Base-by-base conservation (phyloP, 495 filamentous ascomycete genomes). In the Neurospora sp. region DNA sequence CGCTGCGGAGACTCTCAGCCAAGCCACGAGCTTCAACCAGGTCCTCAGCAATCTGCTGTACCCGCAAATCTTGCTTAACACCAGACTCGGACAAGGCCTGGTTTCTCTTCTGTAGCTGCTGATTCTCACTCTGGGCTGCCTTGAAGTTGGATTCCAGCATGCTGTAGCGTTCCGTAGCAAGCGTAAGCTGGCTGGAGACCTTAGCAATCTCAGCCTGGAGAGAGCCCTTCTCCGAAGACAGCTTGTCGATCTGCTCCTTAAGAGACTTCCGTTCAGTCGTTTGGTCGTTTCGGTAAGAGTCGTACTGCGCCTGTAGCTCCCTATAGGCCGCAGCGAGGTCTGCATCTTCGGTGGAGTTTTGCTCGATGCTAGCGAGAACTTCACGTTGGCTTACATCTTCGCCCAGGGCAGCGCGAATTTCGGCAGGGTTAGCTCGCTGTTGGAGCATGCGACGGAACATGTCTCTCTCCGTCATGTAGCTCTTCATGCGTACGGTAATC, bases 371-470 rank as follows among this genome's bases (percentile, higher is more conserved):
- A 62, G 83, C 81, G 45, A 89, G 78, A 24, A 87, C 81, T 70
- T 84, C 83, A 69, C 82, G 81, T 59, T 83, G 81, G 48, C 74
- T 79, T 15, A 83, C 82, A 71, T 85, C 84, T 21, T 89, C 82
- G 21, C 89, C 92, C 74, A 96, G 89, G 4, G 87, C 84, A 34
- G 88, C 90, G 28, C 85, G 84, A 69, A 87, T 82, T 77, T 96
- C 92, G 6, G 86, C 84, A 8, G 87, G 82, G 19, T 84, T 81
- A 11, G 85, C 86, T 39, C 90, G 84, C 76, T 93, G 91, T 73
- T 93, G 90, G 17, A 97, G 88, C 89, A 98, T 96, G 48, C 93
- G 93, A 38, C 94, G 89, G 90, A 97, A 98, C 88, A 97, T 98
- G 77, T 99, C 94, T 40, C 96, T 89, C 83, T 99, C 96, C 78